These are phyloP conservation scores for Grosmannia clavigera DNA, from an alignment of 2,329 filamentous ascomycete species.

Conservation along the genomic window DNA sequence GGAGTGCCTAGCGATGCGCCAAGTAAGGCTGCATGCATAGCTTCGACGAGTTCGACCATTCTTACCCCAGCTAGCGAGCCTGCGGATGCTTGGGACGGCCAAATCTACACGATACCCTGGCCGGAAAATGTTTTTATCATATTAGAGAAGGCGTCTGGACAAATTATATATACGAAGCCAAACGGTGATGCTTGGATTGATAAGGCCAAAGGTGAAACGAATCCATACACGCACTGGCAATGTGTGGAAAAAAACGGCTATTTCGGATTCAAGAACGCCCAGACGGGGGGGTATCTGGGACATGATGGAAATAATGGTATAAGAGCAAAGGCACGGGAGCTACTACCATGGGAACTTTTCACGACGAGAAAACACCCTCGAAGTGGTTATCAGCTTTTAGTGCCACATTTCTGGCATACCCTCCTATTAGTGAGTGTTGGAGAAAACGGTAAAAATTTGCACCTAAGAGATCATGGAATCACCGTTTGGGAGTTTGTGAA, in stretches of 20 bases:
- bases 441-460: not conserved
- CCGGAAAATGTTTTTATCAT: not conserved
- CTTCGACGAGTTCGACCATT: not conserved
- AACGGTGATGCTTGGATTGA: not conserved
- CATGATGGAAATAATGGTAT: not conserved
- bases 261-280: not conserved
- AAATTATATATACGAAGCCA: not conserved
- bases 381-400: not conserved
- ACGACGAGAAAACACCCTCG: not conserved
- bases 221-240: not conserved
- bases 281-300: not conserved
- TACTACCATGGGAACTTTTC: not conserved
- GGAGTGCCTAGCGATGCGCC: not conserved
- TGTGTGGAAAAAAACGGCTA: not conserved
- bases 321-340: not conserved
- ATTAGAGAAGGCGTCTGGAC: not conserved
- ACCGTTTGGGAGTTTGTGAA: constrained; percentile 1
- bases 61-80: not conserved
- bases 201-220: not conserved
- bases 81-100: not conserved
- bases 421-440: not conserved
- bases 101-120: not conserved
- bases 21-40: not conserved
- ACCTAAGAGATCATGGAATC: not conserved
- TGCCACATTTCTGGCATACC: not conserved